Conservation (phyloP, 2,329 filamentous ascomycete species). For the Xylariaceae sp. region DNA sequence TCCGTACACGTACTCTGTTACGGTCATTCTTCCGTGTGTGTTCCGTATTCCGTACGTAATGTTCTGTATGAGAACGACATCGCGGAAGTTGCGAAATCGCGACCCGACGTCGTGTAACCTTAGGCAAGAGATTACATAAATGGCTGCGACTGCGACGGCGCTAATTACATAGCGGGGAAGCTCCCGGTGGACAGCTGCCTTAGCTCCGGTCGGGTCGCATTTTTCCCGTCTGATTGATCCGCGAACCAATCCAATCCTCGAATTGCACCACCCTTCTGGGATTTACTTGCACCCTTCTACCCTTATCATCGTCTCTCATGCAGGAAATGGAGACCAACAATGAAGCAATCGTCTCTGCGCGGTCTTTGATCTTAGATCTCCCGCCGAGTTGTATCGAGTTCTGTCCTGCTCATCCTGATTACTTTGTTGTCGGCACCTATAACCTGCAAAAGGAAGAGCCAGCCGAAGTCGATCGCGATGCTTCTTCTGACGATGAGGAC, state of each 20-base stretch:
- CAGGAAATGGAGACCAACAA: conserved; percentile 9
- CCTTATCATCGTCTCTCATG: not conserved
- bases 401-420: conserved; percentile 54
- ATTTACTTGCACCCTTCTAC: too few species aligned
- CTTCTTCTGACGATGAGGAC: conserved; percentile 19
- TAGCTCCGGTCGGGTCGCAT: not conserved
- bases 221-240: not conserved
- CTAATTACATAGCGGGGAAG: not conserved
- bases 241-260: too few species aligned
- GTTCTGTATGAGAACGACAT: too few species aligned
- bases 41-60: not conserved
- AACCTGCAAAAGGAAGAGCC: conserved; percentile 54
- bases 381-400: conserved; percentile 78
- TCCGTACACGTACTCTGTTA: too few species aligned
- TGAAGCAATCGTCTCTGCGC: conserved; percentile 37
- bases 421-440: conserved; percentile 82
- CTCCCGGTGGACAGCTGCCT: not conserved
- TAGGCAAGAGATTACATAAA: not conserved
- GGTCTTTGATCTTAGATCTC: conserved; percentile 53
- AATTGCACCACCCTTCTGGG: too few species aligned
- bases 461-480: conserved; percentile 17
- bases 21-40: not conserved
- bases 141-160: not conserved
- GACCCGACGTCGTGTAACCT: not conserved
- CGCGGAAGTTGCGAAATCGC: too few species aligned